Percentiles rank a stretch among this genome's conserved stretches.
These are phyloP conservation scores for Diplodia mutila DNA, from an alignment of 2,329 filamentous ascomycete genomes.

Conservation along the genomic window DNA sequence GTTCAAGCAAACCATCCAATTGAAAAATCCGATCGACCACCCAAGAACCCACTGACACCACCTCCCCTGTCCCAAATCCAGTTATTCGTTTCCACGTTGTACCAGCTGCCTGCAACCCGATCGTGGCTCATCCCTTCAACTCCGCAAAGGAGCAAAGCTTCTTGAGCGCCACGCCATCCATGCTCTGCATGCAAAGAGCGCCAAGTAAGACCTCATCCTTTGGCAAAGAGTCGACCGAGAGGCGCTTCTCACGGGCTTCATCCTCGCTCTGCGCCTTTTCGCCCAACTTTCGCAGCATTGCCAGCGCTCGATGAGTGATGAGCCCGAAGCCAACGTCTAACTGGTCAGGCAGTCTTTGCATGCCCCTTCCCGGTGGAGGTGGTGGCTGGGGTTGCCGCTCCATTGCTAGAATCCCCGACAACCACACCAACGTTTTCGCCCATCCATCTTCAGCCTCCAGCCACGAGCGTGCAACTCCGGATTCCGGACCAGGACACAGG, in stretches of 20 bases:
- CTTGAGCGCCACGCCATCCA: slow-evolving; percentile 50
- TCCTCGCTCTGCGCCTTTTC: slow-evolving; percentile 48
- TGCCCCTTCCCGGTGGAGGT: slow-evolving; percentile 5
- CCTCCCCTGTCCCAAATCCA: neutral
- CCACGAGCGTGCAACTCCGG: slow-evolving; percentile 75
- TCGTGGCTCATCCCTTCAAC: slow-evolving; percentile 35
- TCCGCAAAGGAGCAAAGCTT: slow-evolving; percentile 45
- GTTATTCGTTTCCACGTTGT: slow-evolving; percentile 9
- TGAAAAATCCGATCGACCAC: neutral
- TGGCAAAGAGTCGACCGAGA: slow-evolving; percentile 41
- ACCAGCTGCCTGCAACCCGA: neutral
- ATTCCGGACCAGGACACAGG: slow-evolving; percentile 72
- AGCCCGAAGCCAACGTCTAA: slow-evolving; percentile 43
- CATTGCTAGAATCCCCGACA: slow-evolving; percentile 68
- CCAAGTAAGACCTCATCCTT: slow-evolving; percentile 51
- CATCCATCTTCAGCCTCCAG: slow-evolving; percentile 83
- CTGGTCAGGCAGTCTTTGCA: slow-evolving; percentile 38
- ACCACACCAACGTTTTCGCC: slow-evolving; percentile 74
- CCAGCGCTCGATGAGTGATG: slow-evolving; percentile 50
- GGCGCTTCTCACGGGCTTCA: slow-evolving; percentile 30
- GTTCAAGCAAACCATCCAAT: slow-evolving; percentile 6
- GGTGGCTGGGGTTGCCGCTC: slow-evolving; percentile 30
- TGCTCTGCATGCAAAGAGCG: slow-evolving; percentile 48
- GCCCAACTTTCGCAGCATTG: slow-evolving; percentile 52
- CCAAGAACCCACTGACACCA: neutral